These are phyloP conservation scores for Leavenworthia alabamica DNA, from an alignment of 345 rosid genomes.

Conservation along the genomic window DNA sequence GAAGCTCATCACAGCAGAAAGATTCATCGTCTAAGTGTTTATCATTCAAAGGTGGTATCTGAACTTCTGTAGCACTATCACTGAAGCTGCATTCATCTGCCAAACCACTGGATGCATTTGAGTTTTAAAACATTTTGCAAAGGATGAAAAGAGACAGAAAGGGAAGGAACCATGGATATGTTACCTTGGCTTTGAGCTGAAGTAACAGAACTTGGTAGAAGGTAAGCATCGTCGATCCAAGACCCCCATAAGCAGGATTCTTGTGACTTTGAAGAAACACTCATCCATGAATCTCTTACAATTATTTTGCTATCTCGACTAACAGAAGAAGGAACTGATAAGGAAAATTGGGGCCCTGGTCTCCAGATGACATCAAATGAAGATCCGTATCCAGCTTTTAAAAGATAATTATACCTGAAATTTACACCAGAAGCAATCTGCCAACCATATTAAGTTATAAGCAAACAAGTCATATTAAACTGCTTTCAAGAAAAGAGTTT, in stretches of 20 bases:
- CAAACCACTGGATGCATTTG: constrained; percentile 89
- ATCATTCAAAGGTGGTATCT: constrained; percentile 35
- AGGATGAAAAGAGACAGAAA: constrained; percentile 22
- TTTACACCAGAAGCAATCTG: constrained; percentile 69
- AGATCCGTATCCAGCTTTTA: constrained; percentile 43
- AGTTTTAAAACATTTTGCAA: constrained; percentile 61
- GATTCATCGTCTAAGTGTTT: constrained; percentile 33
- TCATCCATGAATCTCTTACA: constrained; percentile 85
- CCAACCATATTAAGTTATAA: constrained; percentile 28
- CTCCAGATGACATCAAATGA: constrained; percentile 63
- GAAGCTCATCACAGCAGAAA: constrained; percentile 27
- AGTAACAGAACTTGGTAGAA: constrained; percentile 29
- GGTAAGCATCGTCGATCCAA: constrained; percentile 61
- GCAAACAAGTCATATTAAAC: constrained; percentile 2
- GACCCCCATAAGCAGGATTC: constrained; percentile 59
- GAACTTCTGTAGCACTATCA: constrained; percentile 26
- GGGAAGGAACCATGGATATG: constrained; percentile 30
- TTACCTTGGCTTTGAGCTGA: constrained; percentile 51
- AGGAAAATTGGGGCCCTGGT: constrained; percentile 76
- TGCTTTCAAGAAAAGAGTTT: neutral
- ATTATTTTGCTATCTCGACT: constrained; percentile 38
- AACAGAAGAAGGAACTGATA: constrained; percentile 46
- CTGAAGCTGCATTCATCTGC: constrained; percentile 51
- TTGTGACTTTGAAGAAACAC: constrained; percentile 32
- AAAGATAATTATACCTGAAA: constrained; percentile 79